Evolutionary conservation across 2,329 filamentous ascomycete genomes (phyloP).

Genomic region (Aspergillus cejpii): DNA sequence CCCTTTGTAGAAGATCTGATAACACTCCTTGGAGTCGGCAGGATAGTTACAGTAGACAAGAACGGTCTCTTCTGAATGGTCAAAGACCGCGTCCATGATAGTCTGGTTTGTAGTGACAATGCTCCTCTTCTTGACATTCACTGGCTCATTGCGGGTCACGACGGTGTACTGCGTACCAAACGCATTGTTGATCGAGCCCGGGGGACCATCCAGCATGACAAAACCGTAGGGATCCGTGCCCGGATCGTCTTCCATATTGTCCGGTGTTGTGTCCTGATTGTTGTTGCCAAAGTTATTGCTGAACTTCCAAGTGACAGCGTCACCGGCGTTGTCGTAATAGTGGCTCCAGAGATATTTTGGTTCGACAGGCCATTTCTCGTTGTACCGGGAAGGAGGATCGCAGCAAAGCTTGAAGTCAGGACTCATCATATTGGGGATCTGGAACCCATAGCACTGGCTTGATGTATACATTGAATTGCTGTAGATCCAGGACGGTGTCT

Average conservation of each 20-base stretch:
- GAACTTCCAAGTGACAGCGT: slow-evolving; percentile 19
- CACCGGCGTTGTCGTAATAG: slow-evolving; percentile 10
- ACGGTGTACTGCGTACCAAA: slow-evolving; percentile 10
- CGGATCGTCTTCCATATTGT: slow-evolving; percentile 10
- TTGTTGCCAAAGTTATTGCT: slow-evolving; percentile 19
- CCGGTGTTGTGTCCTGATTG: slow-evolving; percentile 10
- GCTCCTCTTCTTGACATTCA: slow-evolving; percentile 11
- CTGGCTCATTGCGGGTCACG: background rate
- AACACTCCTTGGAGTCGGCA: slow-evolving; percentile 13
- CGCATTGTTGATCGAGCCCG: slow-evolving; percentile 22
- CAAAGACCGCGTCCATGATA: slow-evolving; percentile 22
- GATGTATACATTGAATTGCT: background rate
- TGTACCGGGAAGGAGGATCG: slow-evolving; percentile 7
- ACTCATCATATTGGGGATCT: background rate
- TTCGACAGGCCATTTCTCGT: slow-evolving; percentile 24
- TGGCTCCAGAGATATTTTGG: slow-evolving; percentile 21
- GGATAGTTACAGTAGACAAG: slow-evolving; percentile 28
- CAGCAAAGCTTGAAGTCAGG: slow-evolving; percentile 6
- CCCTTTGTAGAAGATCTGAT: slow-evolving; percentile 14
- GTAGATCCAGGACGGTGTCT: background rate
- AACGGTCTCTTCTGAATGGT: slow-evolving; percentile 21
- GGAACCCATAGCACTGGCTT: background rate
- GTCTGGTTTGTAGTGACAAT: slow-evolving; percentile 25
- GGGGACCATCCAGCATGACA: slow-evolving; percentile 27
- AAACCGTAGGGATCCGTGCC: slow-evolving; percentile 29